These are phyloP conservation scores for Talaromyces ruber DNA, from an alignment of 495 filamentous ascomycete species.

Conservation along the genomic window DNA sequence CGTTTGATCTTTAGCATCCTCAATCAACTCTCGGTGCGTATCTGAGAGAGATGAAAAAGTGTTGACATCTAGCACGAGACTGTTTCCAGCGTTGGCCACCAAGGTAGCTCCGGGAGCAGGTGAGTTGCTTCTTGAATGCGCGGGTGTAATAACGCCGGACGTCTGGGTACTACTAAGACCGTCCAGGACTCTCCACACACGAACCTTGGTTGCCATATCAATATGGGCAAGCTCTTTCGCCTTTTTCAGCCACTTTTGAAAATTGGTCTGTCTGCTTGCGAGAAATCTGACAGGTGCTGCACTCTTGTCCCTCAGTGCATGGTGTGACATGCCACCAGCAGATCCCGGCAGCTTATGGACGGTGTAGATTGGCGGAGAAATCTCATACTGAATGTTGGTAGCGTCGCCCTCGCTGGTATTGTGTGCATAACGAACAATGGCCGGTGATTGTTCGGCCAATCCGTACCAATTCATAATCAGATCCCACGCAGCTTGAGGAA, in stretches of 20 bases:
- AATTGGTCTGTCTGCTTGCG: constrained; percentile 57
- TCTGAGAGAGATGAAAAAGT: constrained; percentile 61
- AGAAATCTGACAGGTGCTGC: constrained; percentile 52
- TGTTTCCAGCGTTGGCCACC: constrained; percentile 47
- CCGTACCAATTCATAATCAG: constrained; percentile 77
- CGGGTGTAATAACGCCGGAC: constrained; percentile 49
- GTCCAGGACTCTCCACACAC: constrained; percentile 64
- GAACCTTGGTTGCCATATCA: constrained; percentile 61
- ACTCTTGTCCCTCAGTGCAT: constrained; percentile 51
- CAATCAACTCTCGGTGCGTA: constrained; percentile 61
- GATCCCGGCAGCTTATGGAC: constrained; percentile 65
- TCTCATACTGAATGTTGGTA: constrained; percentile 69
- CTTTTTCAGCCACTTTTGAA: constrained; percentile 63
- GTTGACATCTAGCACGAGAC: constrained; percentile 63
- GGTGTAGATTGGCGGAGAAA: constrained; percentile 78
- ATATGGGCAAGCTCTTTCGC: constrained; percentile 59
- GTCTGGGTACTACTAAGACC: constrained; percentile 32
- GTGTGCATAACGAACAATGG: constrained; percentile 69
- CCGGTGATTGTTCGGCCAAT: constrained; percentile 55
- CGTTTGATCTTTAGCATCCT: constrained; percentile 60
- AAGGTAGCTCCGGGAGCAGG: constrained; percentile 31
- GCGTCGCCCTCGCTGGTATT: constrained; percentile 55
- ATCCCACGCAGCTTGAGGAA: constrained; percentile 75
- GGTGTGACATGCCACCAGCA: constrained; percentile 46
- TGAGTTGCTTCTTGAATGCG: constrained; percentile 46